Evolutionary conservation across 2,329 filamentous ascomycete genomes (phyloP), one percentile per base, ranked within the genome.

Genomic region (Waltergamsia citrina): DNA sequence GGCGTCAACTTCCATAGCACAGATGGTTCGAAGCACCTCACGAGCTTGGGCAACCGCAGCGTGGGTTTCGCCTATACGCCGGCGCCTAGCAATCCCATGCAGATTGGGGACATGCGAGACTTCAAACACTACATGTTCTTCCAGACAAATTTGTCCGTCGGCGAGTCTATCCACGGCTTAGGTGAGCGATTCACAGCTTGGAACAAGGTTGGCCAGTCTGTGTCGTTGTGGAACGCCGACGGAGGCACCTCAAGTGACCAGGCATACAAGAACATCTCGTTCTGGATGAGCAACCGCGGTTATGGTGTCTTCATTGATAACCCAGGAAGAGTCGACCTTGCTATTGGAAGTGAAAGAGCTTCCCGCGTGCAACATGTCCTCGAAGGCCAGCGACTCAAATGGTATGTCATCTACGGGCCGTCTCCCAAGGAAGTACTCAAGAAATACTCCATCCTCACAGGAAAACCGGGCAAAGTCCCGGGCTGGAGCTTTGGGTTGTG

Each of bases 301-400:
- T 88, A 87, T 50, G 83, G 83, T 15, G 64, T 87, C 21, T 86
- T 87, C 49, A 73, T 87, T 38, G 81, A 86, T 49, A 74, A 75
- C 6, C 67, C 80, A 0, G 80, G 80, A 16, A 71, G 69, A 29
- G 74, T 86, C 6, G 81, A 83, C 37, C 61, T 86, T 8, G 82
- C 86, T 51, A 67, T 87, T 38, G 81, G 82, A 4, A 84, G 78
- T 42, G 82, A 86, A 58, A 62, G 82, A n/a, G 78, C 74, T 39
- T 79, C 71, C 27, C 67, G 82, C 33, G 68, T 85, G 4, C 81
- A 86, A 56, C 78, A 78, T 2, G 76, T 72, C 29, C 69, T 86
- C 5, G 66, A 79, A 42, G 77, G 74, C 1, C 80, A 87, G 54
- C 63, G 78, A 11, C 51, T 87, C 33, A 81, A 83, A 56, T 84